Conservation (phyloP, 2,329 filamentous ascomycete genomes). For the Monosporascus sp. region DNA sequence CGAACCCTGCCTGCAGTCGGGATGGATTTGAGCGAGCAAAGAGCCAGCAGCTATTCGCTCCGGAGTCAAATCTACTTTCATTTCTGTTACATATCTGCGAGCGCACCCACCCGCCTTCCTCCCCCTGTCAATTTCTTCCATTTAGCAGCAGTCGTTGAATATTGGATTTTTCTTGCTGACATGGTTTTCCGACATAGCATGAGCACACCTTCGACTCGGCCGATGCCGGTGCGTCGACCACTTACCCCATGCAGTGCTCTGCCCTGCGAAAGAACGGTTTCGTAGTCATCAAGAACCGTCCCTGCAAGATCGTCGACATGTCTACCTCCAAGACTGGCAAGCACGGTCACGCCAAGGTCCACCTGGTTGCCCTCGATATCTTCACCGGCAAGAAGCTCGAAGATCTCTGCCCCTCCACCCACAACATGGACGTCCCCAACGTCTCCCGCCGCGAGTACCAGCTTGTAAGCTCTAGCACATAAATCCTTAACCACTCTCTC, state of each 20-base stretch:
- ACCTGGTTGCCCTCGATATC: conserved; percentile 96
- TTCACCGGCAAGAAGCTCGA: conserved; percentile 99
- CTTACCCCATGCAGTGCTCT: conserved; percentile 98
- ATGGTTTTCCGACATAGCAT: conserved; percentile 42
- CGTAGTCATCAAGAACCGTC: conserved; percentile 97
- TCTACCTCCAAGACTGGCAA: conserved; percentile 99
- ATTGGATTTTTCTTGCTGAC: conserved; percentile 11
- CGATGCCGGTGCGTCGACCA: conserved; percentile 92
- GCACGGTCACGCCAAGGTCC: conserved; percentile 99
- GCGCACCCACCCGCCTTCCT: neutral
- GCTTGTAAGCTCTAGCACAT: conserved; percentile 63
- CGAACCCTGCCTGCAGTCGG: neutral
- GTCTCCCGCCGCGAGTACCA: conserved; percentile 88
- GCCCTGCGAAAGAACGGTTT: conserved; percentile 98
- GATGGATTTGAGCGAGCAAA: neutral
- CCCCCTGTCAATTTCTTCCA: no score
- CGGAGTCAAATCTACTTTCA: neutral
- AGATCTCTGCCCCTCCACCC: conserved; percentile 96
- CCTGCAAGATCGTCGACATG: conserved; percentile 99
- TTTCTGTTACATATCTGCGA: conserved; percentile 2
- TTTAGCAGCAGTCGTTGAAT: neutral
- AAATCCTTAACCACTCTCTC: neutral
- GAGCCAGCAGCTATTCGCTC: neutral
- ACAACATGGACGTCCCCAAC: conserved; percentile 97
- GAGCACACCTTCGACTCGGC: conserved; percentile 79